These are phyloP conservation scores for Cyberlindnera samutprakarnensis DNA, from an alignment of 805 yeast species.

Conservation along the genomic window DNA sequence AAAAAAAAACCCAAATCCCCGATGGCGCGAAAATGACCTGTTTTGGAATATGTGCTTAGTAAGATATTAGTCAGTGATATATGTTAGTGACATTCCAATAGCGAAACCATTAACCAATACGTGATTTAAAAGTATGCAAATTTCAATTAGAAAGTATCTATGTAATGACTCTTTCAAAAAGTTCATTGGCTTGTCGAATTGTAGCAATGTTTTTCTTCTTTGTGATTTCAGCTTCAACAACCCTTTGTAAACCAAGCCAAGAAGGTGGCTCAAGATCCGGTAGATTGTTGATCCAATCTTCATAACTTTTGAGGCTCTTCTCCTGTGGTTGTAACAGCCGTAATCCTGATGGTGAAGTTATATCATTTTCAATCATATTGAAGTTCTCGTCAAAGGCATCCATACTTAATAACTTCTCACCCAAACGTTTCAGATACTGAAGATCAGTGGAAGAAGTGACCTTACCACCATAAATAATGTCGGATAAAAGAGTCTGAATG, in stretches of 20 bases:
- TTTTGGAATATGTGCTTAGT: no score
- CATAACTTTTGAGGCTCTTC: conserved; percentile 25
- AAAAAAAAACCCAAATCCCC: no score
- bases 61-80: no score
- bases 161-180: no score
- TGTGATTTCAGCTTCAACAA: conserved; percentile 28
- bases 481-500: conserved; percentile 40
- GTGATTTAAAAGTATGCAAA: no score
- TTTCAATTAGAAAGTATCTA: no score
- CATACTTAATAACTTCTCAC: conserved; percentile 30
- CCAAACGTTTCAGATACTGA: conserved; percentile 26
- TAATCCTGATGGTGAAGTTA: conserved; percentile 6
- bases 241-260: conserved; percentile 45
- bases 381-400: conserved; percentile 35
- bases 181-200: background rate
- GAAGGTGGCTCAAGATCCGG: conserved; percentile 46
- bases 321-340: conserved; percentile 40
- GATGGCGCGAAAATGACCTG: no score
- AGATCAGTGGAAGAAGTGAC: conserved; percentile 37
- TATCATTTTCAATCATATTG: conserved; percentile 30
- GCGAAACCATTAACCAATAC: no score
- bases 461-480: conserved; percentile 61
- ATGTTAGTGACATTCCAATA: no score
- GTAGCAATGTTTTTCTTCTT: background rate
- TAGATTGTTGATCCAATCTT: conserved; percentile 42